phyloP scores from a whole-genome alignment of 192 early-diverging fungal genomes.

The Linderina pennispora region DNA sequence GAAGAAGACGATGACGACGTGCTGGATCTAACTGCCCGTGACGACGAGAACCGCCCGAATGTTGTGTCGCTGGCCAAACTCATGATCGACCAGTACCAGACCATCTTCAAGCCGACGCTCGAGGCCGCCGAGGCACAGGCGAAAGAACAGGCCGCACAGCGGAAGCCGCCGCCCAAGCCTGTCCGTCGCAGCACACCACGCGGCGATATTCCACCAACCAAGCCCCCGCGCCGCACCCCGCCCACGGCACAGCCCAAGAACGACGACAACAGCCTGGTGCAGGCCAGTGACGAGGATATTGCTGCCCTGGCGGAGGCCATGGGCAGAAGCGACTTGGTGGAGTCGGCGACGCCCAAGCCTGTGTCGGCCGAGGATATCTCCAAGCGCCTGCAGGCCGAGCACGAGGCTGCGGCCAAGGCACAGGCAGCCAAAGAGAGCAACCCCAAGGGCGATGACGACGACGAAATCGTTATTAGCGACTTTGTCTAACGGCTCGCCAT shows the following conservation, averaged over 20 bases:
- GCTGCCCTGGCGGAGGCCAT: slow-evolving; percentile 34
- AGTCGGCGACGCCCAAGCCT: slow-evolving; percentile 1
- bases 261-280: slow-evolving; percentile 1
- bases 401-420: slow-evolving; percentile 10
- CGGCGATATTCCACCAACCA: neutral
- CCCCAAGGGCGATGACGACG: slow-evolving; percentile 4
- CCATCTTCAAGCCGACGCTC: slow-evolving; percentile 38
- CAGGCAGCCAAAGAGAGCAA: neutral
- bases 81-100: slow-evolving; percentile 47
- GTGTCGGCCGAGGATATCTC: slow-evolving; percentile 39
- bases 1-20: slow-evolving; percentile 26
- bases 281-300: slow-evolving; percentile 43
- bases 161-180: slow-evolving; percentile 32
- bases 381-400: slow-evolving; percentile 34
- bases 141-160: slow-evolving; percentile 20
- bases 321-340: slow-evolving; percentile 3
- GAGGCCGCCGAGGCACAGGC: slow-evolving; percentile 39
- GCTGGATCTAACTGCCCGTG: slow-evolving; percentile 11
- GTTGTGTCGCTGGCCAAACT: slow-evolving; percentile 36
- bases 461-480: slow-evolving; percentile 20
- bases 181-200: no score
- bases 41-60: slow-evolving; percentile 35
- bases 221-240: neutral
- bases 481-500: slow-evolving; percentile 10
- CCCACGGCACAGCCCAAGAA: neutral